Evolutionary conservation across 2,329 filamentous ascomycete genomes (phyloP).

Genomic region (Trichoderma semiorbis): DNA sequence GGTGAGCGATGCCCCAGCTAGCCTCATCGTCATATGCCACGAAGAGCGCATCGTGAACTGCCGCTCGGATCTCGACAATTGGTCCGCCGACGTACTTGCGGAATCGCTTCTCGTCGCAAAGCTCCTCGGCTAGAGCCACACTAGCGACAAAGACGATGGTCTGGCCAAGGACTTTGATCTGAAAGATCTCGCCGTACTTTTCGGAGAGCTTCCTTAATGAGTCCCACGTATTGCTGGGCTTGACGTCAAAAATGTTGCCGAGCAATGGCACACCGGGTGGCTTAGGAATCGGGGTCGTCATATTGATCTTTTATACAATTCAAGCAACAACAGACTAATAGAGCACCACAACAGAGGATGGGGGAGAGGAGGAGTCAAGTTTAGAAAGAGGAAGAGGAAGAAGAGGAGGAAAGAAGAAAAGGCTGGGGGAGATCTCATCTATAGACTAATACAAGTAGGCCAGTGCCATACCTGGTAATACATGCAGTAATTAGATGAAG

Average conservation of each 20-base stretch:
- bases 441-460: not conserved
- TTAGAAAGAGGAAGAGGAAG: not conserved
- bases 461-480: not conserved
- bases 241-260: constrained; percentile 36
- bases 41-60: constrained; percentile 51
- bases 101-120: constrained; percentile 53
- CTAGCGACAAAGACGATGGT: constrained; percentile 45
- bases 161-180: constrained; percentile 35
- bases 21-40: constrained; percentile 48
- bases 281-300: constrained; percentile 36
- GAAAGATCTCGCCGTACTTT: constrained; percentile 38
- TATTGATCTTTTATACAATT: constrained; percentile 25
- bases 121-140: constrained; percentile 45
- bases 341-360: not conserved
- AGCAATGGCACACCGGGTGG: constrained; percentile 35
- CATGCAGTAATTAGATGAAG: not conserved
- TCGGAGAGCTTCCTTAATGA: constrained; percentile 37
- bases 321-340: not conserved
- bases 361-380: not conserved
- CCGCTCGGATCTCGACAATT: constrained; percentile 49
- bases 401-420: not conserved
- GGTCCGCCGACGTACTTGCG: constrained; percentile 53
- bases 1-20: constrained; percentile 49
- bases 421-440: not conserved
- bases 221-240: constrained; percentile 35